phyloP scores from a whole-genome alignment of 2,329 filamentous ascomycete genomes.

The Fusarium piperis region DNA sequence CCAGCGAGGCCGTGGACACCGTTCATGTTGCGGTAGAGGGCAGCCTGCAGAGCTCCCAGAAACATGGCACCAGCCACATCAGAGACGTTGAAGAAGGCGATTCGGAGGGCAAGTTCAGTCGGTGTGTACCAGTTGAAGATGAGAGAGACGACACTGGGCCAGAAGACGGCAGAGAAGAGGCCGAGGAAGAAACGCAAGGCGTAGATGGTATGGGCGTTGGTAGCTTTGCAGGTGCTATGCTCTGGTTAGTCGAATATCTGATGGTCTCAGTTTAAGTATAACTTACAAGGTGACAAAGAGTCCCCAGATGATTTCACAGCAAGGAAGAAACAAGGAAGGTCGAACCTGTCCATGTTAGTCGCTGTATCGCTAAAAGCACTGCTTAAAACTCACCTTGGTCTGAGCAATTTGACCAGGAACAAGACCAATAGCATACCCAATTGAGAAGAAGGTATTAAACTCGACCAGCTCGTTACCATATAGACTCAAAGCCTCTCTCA shows the following conservation, averaged over 20 bases:
- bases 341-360: constrained; percentile 38
- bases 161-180: constrained; percentile 50
- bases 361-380: neutral
- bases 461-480: constrained; percentile 66
- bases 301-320: constrained; percentile 49
- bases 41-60: constrained; percentile 55
- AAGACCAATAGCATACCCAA: constrained; percentile 66
- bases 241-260: neutral
- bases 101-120: constrained; percentile 51
- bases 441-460: constrained; percentile 62
- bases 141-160: constrained; percentile 50
- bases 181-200: constrained; percentile 57
- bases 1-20: constrained; percentile 52
- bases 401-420: constrained; percentile 52
- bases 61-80: constrained; percentile 57
- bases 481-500: constrained; percentile 46
- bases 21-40: constrained; percentile 53
- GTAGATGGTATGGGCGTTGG: constrained; percentile 50
- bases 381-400: constrained; percentile 39
- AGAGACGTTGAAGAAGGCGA: constrained; percentile 56
- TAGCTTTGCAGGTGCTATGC: constrained; percentile 43
- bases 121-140: constrained; percentile 58
- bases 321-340: constrained; percentile 52
- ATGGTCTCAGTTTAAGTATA: rapidly evolving
- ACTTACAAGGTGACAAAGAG: constrained; percentile 41